Evolutionary conservation across 2,329 filamentous ascomycete genomes (phyloP).

Genomic region (Pseudohalonectria lignicola): DNA sequence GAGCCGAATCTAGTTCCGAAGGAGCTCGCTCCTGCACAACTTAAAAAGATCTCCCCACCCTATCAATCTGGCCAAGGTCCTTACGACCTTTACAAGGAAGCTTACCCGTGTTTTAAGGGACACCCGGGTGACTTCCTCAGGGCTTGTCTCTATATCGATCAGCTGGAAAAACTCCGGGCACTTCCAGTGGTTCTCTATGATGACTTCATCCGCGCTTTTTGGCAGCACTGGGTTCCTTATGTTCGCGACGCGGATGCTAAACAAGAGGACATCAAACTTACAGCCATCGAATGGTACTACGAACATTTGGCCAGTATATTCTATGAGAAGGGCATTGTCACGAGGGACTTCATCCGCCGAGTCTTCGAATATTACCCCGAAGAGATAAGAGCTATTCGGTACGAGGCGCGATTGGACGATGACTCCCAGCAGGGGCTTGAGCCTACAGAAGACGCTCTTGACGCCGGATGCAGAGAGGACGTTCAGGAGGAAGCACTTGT

Average conservation of each 20-base stretch:
- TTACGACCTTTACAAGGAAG: slow-evolving; percentile 18
- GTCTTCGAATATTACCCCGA: slow-evolving; percentile 8
- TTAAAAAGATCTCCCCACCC: too few species aligned
- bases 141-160: slow-evolving; percentile 24
- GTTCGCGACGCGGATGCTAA: slow-evolving; percentile 17
- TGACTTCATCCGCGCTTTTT: slow-evolving; percentile 37
- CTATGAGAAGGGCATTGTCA: slow-evolving; percentile 15
- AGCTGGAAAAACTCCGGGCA: slow-evolving; percentile 21
- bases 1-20: too few species aligned
- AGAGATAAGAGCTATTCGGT: neutral
- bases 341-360: slow-evolving; percentile 5
- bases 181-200: slow-evolving; percentile 36
- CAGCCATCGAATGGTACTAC: slow-evolving; percentile 31
- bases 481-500: too few species aligned
- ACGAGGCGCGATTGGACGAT: too few species aligned
- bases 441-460: too few species aligned
- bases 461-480: too few species aligned
- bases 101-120: slow-evolving; percentile 32
- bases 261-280: slow-evolving; percentile 14
- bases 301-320: slow-evolving; percentile 10
- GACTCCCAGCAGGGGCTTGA: too few species aligned
- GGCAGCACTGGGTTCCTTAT: slow-evolving; percentile 29
- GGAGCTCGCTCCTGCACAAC: too few species aligned
- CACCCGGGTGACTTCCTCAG: slow-evolving; percentile 29
- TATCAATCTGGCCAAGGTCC: too few species aligned